Conservation (phyloP, 2,329 filamentous ascomycete genomes). For the Calonectria honghensis region DNA sequence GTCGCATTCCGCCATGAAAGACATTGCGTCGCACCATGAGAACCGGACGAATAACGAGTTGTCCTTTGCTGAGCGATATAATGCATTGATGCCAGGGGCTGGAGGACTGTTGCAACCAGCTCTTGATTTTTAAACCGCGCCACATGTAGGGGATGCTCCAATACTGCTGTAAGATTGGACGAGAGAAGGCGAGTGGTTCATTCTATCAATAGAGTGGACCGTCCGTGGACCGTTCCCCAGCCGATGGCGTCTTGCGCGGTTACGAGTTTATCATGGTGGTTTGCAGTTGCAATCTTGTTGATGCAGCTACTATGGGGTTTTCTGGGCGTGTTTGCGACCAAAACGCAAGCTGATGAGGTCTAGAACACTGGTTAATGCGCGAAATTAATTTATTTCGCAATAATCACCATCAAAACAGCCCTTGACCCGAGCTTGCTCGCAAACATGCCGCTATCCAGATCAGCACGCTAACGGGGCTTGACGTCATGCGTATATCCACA, state of each 20-base stretch:
- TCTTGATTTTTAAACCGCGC: conserved; percentile 36
- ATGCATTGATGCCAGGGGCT: conserved; percentile 34
- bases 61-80: conserved; percentile 43
- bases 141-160: conserved; percentile 36
- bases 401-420: neutral
- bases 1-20: conserved; percentile 16
- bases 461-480: conserved; percentile 49
- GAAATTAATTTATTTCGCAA: neutral
- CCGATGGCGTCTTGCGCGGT: conserved; percentile 43
- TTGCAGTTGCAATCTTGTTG: neutral
- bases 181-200: conserved; percentile 37
- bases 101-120: conserved; percentile 14
- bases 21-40: conserved; percentile 24
- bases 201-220: conserved; percentile 44
- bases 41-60: conserved; percentile 32
- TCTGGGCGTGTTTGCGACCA: neutral
- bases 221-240: conserved; percentile 43
- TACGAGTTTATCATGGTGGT: conserved; percentile 33
- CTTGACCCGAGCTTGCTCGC: neutral
- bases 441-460: conserved; percentile 45
- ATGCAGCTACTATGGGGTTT: neutral
- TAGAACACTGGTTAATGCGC: neutral
- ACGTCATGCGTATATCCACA: conserved; percentile 53
- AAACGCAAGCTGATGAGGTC: neutral
- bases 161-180: conserved; percentile 45